Percentiles rank a stretch among this genome's conserved stretches.
phyloP scores from a whole-genome alignment of 768 basidiomycete genomes.

The Serendipita sp. region DNA sequence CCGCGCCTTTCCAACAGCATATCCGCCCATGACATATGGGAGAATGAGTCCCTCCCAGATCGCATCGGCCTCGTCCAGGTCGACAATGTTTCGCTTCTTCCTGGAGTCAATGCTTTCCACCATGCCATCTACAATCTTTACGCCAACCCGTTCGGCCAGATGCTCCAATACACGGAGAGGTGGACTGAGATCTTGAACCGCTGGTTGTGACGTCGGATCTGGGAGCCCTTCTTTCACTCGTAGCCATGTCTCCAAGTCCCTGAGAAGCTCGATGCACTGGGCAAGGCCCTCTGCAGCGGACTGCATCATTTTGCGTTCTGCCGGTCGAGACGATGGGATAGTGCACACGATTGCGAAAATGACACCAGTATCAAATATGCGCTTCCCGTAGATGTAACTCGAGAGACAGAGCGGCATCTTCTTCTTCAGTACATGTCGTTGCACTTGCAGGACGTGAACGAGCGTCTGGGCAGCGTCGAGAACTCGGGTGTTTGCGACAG shows the following conservation, averaged over 20 bases:
- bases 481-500: neutral
- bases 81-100: neutral
- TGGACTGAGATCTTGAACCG: neutral
- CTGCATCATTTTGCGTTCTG: neutral
- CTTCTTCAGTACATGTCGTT: neutral
- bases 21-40: neutral
- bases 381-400: neutral
- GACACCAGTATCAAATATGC: neutral
- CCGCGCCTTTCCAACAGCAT: neutral
- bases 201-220: neutral
- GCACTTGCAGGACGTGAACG: neutral
- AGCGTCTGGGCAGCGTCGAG: neutral
- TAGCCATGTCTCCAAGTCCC: neutral
- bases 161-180: neutral
- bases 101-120: neutral
- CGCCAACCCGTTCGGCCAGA: neutral
- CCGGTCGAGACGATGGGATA: neutral
- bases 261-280: neutral
- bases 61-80: neutral
- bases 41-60: neutral
- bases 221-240: neutral
- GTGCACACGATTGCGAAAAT: neutral
- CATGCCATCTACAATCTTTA: neutral
- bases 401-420: neutral
- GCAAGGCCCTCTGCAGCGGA: neutral